Conservation (phyloP, 2,329 filamentous ascomycete genomes). For the Leptoxyphium fumago region DNA sequence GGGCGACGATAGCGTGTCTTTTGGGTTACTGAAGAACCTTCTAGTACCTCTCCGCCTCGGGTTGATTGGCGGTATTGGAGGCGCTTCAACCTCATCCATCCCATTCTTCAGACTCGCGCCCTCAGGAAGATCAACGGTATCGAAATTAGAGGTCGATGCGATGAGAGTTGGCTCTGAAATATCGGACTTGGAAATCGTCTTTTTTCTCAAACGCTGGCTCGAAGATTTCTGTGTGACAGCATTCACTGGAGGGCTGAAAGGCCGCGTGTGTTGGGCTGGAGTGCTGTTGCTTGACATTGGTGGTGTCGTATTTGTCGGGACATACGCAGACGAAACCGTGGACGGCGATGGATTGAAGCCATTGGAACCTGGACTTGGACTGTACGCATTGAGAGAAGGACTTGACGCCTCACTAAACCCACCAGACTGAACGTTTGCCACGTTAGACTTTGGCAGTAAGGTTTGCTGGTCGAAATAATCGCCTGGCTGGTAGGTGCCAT, state of each 20-base stretch:
- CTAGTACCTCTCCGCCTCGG: conserved; percentile 37
- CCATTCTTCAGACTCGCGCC: conserved; percentile 41
- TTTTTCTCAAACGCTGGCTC: conserved; percentile 37
- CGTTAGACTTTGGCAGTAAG: too few relatives aligned
- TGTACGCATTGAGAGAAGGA: background rate
- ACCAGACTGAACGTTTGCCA: background rate
- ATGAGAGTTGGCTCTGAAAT: conserved; percentile 46
- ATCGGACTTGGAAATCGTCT: conserved; percentile 43
- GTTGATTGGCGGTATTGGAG: conserved; percentile 45
- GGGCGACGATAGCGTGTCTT: background rate
- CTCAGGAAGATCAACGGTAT: conserved; percentile 42
- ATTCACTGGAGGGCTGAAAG: conserved; percentile 5
- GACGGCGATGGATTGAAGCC: background rate
- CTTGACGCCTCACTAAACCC: background rate
- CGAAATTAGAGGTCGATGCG: conserved; percentile 42
- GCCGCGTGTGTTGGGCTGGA: conserved; percentile 19
- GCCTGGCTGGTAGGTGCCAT: conserved; percentile 5
- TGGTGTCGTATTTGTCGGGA: conserved; percentile 32
- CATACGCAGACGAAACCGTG: background rate
- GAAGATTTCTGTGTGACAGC: conserved; percentile 22
- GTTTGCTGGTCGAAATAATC: conserved; percentile 15
- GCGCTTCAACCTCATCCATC: conserved; percentile 22
- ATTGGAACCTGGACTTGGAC: background rate
- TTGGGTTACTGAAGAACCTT: conserved; percentile 15
- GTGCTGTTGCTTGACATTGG: conserved; percentile 34